Evolutionary conservation across 1,284 basidiomycete species (phyloP).

Genomic region (Stereum hirsutum): DNA sequence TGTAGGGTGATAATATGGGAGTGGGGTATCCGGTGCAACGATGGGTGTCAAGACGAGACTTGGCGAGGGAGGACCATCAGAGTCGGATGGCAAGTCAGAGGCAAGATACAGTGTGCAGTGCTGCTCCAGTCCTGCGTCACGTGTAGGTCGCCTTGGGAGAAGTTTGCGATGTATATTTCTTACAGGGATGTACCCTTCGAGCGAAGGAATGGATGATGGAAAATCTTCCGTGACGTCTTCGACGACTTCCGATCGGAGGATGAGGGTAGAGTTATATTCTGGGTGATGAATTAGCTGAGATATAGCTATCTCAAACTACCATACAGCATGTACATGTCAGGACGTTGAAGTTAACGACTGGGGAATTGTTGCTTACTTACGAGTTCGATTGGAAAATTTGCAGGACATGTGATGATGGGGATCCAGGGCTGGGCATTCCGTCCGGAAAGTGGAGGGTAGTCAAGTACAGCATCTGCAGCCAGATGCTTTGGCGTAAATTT

Average conservation of each 20-base stretch:
- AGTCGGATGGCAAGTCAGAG: slow-evolving; percentile 12
- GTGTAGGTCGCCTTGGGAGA: slow-evolving; percentile 62
- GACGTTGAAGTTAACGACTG: slow-evolving; percentile 3
- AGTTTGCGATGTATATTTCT: slow-evolving; percentile 52
- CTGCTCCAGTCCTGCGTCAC: slow-evolving; percentile 64
- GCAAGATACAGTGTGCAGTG: slow-evolving; percentile 64
- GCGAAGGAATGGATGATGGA: slow-evolving; percentile 25
- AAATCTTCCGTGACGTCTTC: slow-evolving; percentile 30
- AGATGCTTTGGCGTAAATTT: too few relatives aligned
- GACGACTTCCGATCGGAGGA: slow-evolving; percentile 65
- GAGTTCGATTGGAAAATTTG: slow-evolving; percentile 32
- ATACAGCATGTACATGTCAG: not conserved
- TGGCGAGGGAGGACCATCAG: slow-evolving; percentile 19
- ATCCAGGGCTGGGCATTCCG: slow-evolving; percentile 17
- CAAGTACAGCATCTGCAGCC: too few relatives aligned
- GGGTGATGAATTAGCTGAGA: slow-evolving; percentile 68
- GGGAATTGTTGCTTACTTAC: slow-evolving; percentile 18
- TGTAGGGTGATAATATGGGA: slow-evolving; percentile 78
- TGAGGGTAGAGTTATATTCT: slow-evolving; percentile 78
- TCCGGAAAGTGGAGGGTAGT: too few relatives aligned
- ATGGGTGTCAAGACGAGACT: slow-evolving; percentile 60
- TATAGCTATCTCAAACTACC: slow-evolving; percentile 56
- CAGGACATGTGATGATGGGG: slow-evolving; percentile 30
- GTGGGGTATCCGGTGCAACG: slow-evolving; percentile 26
- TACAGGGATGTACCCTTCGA: slow-evolving; percentile 30